Base-by-base conservation (phyloP, 2,329 filamentous ascomycete species). In the Ophiostoma piceae region DNA sequence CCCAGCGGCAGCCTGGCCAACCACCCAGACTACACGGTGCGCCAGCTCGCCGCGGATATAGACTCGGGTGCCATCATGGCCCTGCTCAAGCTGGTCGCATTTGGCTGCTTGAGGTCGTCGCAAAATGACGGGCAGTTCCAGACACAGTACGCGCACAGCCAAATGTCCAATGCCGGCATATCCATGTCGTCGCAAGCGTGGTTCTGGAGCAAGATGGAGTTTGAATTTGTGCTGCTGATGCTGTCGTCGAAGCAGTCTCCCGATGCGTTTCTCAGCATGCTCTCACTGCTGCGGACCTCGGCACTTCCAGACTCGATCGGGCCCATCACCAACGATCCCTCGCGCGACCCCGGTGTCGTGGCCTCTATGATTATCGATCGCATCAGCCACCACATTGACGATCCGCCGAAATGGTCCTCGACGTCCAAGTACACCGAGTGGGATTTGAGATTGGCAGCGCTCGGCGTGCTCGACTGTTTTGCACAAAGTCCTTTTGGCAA, bases 191-290 rank as follows among this genome's bases (percentile, higher is more conserved):
- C 79, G 11, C 78, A 79, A 22, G 75, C 76, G 0, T 78, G 81
- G 47, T 91, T 93, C 74, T 95, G 92, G 92, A 84, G 82, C 71
- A 79, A 83, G 51, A 86, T 93, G 71, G 85, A 88, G 3, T 84
- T 87, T 32, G 86, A 90, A 64, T 88, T 90, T 73, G 84, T 90
- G 11, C 79, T 91, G 14, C 81, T 91, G 69, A 84, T 92, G 74
- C 82, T 94, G 1, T 88, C 86, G 71, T 85, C 86, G 39, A 88
- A 88, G 69, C 90, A 93, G 71, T 85, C 85, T 1, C 79, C 87
- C 0, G 77, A 81, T 1, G 88, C 92, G 67, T 88, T 91, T 68
- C 79, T 86, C 1, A 81, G 84, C 37, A 89, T 89, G 80, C 80
- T 94, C 9, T 82, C 84, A 35, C 82, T 94, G 66, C 79, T 95